Conservation (phyloP, 192 early-diverging fungal genomes). For the Lobosporangium transversale region DNA sequence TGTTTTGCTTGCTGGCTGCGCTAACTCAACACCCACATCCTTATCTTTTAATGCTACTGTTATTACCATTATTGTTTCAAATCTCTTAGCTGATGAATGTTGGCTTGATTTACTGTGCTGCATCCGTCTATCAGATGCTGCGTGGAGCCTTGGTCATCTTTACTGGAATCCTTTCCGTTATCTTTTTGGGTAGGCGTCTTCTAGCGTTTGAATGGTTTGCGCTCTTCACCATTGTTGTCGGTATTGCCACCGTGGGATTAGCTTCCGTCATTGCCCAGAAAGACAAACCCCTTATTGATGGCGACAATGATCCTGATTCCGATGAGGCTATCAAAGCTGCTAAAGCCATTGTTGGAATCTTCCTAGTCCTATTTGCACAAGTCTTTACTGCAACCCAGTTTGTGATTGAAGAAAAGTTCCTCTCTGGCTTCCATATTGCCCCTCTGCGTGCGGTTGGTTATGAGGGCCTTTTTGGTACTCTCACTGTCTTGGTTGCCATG, state of each 20-base stretch:
- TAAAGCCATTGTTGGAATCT: conserved; percentile 79
- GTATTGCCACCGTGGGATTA: conserved; percentile 91
- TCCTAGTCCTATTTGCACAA: conserved; percentile 90
- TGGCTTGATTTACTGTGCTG: conserved; percentile 90
- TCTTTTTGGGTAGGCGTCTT: conserved; percentile 86
- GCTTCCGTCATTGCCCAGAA: conserved; percentile 59
- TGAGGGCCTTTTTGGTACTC: conserved; percentile 91
- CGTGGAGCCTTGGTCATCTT: conserved; percentile 96
- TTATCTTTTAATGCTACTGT: too few species aligned
- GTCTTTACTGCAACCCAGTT: conserved; percentile 94
- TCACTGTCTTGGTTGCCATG: conserved; percentile 73
- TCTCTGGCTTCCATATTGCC: conserved; percentile 79
- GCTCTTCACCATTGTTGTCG: conserved; percentile 80
- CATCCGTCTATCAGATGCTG: conserved; percentile 96
- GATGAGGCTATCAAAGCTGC: conserved; percentile 60
- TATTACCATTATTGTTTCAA: neutral
- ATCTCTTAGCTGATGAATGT: conserved; percentile 89
- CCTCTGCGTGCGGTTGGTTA: conserved; percentile 93
- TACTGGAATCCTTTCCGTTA: conserved; percentile 86
- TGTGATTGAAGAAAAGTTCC: conserved; percentile 95
- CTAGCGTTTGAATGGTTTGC: conserved; percentile 85
- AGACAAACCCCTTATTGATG: conserved; percentile 14
- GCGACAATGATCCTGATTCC: conserved; percentile 28
- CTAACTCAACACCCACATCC: too few species aligned
- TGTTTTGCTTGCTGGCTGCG: too few species aligned